Evolutionary conservation across 2,329 filamentous ascomycete genomes (phyloP), one percentile per base, ranked within the genome.

Genomic region (Fusarium kyushuense): DNA sequence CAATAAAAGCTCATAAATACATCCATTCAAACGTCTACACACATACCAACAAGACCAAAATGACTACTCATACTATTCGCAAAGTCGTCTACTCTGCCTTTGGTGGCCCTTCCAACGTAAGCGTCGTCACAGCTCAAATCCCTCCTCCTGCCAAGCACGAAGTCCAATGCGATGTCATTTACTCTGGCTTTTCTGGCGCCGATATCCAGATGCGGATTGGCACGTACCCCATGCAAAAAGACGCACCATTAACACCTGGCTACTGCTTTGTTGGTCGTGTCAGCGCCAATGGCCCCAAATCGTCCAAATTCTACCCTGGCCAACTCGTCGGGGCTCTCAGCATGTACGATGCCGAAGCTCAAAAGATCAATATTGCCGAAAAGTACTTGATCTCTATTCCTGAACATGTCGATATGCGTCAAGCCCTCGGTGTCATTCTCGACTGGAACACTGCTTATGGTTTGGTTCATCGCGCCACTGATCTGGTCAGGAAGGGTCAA

Each of bases 181-280:
- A 84, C 74, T 72, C 82, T 4, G 81, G 81, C 49, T 84, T 86
- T 74, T 77, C 78, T 2, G 84, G 84, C 35, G 73, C 78, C 60
- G 84, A 86, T 69, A 78, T 84, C 72, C 80, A 81, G 64, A 85
- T 85, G 84, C 80, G 83, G 23, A 73, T 79, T 21, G 83, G 84
- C 56, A 67, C 64, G n/a, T 85, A 85, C 63, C 83, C 82, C 2
- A 65, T 81, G 56, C 82, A 84, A 65, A 79, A 71, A 53, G 74
- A 76, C 13, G 79, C 83, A 1, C 84, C 84, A 3, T 71, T 86
- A 2, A 84, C 81, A 0, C 83, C 83, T 0, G 84, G 84, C 46
- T 86, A 85, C 75, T 81, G 76, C 67, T 79, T 84, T 30, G 77
- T 82, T 61, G 84, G 84, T 32, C 77, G 75, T 17, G 80, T 85